Percentiles rank a stretch among this genome's conserved stretches.
Evolutionary conservation across 176 grass and related monocot species (phyloP).

Genomic region (Triticum dicoccoides): DNA sequence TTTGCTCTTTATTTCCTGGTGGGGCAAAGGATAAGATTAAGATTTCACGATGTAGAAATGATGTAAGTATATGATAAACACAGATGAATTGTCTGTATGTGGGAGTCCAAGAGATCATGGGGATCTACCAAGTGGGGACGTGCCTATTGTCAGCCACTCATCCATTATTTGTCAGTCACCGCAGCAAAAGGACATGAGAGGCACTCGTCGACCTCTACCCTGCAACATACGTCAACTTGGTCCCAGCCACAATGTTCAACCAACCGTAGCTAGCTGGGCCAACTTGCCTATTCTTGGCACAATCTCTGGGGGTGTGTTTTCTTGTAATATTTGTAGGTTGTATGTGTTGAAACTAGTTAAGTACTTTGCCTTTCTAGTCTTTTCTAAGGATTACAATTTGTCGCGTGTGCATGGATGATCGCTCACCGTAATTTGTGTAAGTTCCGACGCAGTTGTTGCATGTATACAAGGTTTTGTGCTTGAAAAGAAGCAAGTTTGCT

Average conservation of each 20-base stretch:
- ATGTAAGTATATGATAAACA: not conserved
- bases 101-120: slow-evolving; percentile 37
- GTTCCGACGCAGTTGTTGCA: not conserved
- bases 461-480: not conserved
- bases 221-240: not conserved
- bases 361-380: not conserved
- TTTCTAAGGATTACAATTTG: not conserved
- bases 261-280: not conserved
- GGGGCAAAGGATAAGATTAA: slow-evolving; percentile 11
- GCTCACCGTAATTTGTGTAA: not conserved
- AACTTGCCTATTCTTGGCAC: not conserved
- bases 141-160: slow-evolving; percentile 38
- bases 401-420: not conserved
- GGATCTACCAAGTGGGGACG: slow-evolving; percentile 47
- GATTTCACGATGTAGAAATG: slow-evolving; percentile 30
- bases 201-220: not conserved
- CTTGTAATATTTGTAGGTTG: not conserved
- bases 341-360: not conserved
- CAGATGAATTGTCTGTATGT: slow-evolving; percentile 21
- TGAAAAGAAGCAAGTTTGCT: not conserved
- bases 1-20: not conserved
- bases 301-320: not conserved
- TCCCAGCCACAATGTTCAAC: not conserved
- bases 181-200: slow-evolving; percentile 15
- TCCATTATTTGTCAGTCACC: slow-evolving; percentile 26